Conservation (phyloP, 306 rosid genomes). For the Medicago arabica region DNA sequence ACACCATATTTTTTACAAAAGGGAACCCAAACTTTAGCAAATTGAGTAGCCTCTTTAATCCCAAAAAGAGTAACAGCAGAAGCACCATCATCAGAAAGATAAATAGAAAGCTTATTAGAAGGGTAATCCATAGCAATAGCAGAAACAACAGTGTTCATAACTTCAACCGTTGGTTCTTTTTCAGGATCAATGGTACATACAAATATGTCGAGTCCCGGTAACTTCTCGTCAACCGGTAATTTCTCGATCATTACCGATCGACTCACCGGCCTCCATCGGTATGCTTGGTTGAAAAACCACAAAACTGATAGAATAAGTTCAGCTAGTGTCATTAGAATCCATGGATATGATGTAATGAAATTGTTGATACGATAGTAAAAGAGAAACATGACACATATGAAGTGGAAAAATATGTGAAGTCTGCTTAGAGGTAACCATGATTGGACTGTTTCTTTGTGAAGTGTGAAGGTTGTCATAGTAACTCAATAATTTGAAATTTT, state of each 20-base stretch:
- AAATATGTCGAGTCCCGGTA: conserved; percentile 55
- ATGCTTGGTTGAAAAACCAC: conserved; percentile 48
- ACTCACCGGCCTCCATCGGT: conserved; percentile 47
- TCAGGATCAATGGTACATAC: conserved; percentile 55
- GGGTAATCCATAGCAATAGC: conserved; percentile 55
- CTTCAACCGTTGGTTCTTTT: conserved; percentile 52
- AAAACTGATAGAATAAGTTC: conserved; percentile 23
- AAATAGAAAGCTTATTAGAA: conserved; percentile 48
- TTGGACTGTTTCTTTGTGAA: conserved; percentile 46
- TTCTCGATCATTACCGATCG: conserved; percentile 22
- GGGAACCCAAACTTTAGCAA: conserved; percentile 54
- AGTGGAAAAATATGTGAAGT: conserved; percentile 31
- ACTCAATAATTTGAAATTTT: neutral
- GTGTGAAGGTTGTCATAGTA: conserved; percentile 24
- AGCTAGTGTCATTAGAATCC: conserved; percentile 35
- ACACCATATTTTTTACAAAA: conserved; percentile 51
- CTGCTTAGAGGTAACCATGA: conserved; percentile 34
- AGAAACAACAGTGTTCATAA: conserved; percentile 52
- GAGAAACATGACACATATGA: neutral
- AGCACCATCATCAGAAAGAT: conserved; percentile 57
- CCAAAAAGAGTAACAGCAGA: conserved; percentile 39
- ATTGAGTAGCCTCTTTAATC: conserved; percentile 42
- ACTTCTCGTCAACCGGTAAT: conserved; percentile 15
- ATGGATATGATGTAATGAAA: neutral
- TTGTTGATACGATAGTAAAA: conserved; percentile 40